Evolutionary conservation across 768 basidiomycete species (phyloP).

Genomic region (Leccinum arenicola): DNA sequence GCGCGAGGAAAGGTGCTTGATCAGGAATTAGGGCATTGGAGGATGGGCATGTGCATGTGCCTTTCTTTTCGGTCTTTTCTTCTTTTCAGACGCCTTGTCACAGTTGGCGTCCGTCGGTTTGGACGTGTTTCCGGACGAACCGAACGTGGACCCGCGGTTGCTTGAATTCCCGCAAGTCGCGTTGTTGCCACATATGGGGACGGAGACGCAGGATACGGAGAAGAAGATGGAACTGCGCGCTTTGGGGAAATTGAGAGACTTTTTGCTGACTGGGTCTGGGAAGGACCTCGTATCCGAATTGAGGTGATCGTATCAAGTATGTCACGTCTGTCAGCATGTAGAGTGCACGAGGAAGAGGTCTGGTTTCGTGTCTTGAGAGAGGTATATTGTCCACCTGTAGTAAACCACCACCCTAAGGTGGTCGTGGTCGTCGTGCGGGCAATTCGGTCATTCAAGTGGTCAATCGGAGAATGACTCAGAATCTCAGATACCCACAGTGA

Average conservation of each 20-base stretch:
- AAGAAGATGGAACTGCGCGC: slow-evolving; percentile 82
- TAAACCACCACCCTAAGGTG: no score
- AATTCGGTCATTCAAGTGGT: no score
- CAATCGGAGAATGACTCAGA: no score
- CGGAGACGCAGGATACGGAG: slow-evolving; percentile 77
- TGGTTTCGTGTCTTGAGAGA: no score
- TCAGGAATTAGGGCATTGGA: slow-evolving; percentile 82
- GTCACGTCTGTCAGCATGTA: not conserved
- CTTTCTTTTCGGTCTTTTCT: not conserved
- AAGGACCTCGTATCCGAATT: not conserved
- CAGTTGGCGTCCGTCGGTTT: slow-evolving; percentile 51
- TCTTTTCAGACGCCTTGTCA: not conserved
- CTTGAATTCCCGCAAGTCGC: slow-evolving; percentile 78
- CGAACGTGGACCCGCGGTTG: slow-evolving; percentile 72
- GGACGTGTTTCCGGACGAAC: slow-evolving; percentile 87
- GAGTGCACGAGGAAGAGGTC: not conserved
- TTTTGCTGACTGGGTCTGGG: slow-evolving; percentile 17
- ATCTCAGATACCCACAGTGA: no score
- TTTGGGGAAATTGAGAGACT: slow-evolving; percentile 71
- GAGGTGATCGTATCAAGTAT: not conserved
- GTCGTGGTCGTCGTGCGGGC: no score
- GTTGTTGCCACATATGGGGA: slow-evolving; percentile 91
- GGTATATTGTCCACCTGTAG: not conserved
- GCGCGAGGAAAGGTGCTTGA: slow-evolving; percentile 88
- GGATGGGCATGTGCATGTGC: slow-evolving; percentile 74